These are phyloP conservation scores for Gracilaria gracilis DNA, from an alignment of 23 red algal genomes.

Conservation along the genomic window DNA sequence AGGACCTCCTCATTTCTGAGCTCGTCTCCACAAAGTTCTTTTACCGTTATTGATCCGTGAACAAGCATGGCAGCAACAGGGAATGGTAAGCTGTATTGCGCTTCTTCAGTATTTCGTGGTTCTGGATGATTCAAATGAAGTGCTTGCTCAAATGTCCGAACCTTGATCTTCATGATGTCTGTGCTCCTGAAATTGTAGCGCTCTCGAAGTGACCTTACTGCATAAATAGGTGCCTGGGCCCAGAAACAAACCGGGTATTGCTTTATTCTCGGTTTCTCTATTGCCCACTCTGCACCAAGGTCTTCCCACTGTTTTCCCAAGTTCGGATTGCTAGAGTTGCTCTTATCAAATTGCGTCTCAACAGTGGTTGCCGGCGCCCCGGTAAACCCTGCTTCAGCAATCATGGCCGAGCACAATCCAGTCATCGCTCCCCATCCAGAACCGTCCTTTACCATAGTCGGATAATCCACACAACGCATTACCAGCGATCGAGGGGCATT, in stretches of 20 bases:
- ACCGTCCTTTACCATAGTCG: constrained; percentile 7
- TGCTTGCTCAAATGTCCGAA: background rate
- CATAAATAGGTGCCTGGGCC: background rate
- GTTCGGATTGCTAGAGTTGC: background rate
- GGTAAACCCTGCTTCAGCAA: background rate
- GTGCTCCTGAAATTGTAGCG: background rate
- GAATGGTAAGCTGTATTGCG: constrained; percentile 6
- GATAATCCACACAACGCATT: constrained; percentile 17
- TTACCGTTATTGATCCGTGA: background rate
- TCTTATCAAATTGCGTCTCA: background rate
- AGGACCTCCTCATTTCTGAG: background rate
- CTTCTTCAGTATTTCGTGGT: background rate
- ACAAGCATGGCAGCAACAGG: constrained; percentile 2
- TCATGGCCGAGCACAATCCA: background rate
- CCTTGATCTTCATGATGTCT: background rate
- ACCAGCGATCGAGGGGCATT: background rate
- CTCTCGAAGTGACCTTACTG: background rate
- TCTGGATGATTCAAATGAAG: background rate
- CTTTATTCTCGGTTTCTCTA: background rate
- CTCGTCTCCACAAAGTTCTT: background rate
- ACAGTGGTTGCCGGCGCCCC: background rate
- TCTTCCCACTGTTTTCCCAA: background rate
- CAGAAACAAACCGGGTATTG: background rate
- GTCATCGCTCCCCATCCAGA: constrained; percentile 27
- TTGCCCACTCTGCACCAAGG: background rate